A percentile compares a stretch with the other conserved stretches of the same genome.
Evolutionary conservation across 1,139 yeast species (phyloP).

Genomic region (Lodderomyces theae): DNA sequence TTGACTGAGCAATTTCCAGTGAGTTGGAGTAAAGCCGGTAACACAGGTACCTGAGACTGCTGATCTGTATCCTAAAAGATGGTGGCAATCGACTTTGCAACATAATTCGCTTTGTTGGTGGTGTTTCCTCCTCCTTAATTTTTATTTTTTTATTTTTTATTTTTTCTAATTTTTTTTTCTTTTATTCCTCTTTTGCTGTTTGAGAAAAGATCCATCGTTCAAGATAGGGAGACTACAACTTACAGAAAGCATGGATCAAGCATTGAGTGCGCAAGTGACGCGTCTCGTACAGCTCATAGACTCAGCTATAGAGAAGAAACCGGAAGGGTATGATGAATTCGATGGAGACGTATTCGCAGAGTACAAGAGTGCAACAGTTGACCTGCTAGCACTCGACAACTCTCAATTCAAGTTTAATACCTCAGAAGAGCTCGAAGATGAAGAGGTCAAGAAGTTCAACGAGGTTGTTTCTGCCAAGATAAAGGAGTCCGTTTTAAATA

Average conservation of each 20-base stretch:
- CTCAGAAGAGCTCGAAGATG: neutral
- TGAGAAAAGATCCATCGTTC: too few species aligned
- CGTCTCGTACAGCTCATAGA: neutral
- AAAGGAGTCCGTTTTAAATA: slow-evolving; percentile 2
- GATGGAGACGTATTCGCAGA: neutral
- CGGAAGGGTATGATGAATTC: neutral
- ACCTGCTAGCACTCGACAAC: neutral
- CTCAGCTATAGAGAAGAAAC: neutral
- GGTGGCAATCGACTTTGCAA: neutral
- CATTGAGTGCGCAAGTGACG: neutral
- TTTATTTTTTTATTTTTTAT: too few species aligned
- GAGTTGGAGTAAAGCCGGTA: neutral
- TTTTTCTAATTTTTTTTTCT: neutral
- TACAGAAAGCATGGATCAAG: neutral
- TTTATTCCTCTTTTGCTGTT: too few species aligned
- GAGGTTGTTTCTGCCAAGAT: slow-evolving; percentile 18
- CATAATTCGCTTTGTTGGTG: neutral
- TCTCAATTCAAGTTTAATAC: neutral
- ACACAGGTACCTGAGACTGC: neutral
- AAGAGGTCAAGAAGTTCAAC: slow-evolving; percentile 13
- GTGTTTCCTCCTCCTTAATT: too few species aligned
- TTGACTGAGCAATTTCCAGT: slow-evolving; percentile 32
- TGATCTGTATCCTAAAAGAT: neutral
- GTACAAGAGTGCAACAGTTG: neutral
- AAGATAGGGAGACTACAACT: too few species aligned